These are phyloP conservation scores for Cercospora zeae-maydis DNA, from an alignment of 2,329 filamentous ascomycete species.

Conservation along the genomic window DNA sequence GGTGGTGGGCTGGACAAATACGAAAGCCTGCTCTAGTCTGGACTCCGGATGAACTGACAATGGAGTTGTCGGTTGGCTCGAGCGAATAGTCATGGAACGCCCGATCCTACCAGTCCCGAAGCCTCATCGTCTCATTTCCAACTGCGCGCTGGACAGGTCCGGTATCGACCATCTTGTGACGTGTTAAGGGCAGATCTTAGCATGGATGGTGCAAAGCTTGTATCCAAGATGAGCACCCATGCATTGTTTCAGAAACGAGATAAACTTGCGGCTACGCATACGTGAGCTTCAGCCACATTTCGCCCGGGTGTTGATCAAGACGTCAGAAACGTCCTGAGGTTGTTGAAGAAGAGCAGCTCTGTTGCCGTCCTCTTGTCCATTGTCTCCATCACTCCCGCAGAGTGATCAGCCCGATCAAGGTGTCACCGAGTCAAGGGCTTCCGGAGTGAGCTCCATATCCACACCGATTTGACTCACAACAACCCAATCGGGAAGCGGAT, in stretches of 20 bases:
- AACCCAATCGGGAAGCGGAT: not conserved
- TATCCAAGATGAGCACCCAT: not conserved
- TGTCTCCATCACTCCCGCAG: not conserved
- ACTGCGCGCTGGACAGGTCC: not conserved
- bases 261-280: not conserved
- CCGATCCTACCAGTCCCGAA: not conserved
- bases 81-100: not conserved
- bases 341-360: not conserved
- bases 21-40: slow-evolving; percentile 58
- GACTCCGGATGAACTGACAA: not conserved
- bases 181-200: not conserved
- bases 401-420: not conserved
- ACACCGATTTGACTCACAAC: not conserved
- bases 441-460: not conserved
- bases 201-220: not conserved
- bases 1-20: slow-evolving; percentile 62
- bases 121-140: not conserved
- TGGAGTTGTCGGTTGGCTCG: not conserved
- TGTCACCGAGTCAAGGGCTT: not conserved
- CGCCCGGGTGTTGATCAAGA: not conserved
- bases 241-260: not conserved
- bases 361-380: not conserved
- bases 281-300: not conserved
- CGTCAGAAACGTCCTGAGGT: not conserved
- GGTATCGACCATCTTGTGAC: slow-evolving; percentile 1